A percentile compares a stretch with the other conserved stretches of the same genome.
Conservation (phyloP, 2,329 filamentous ascomycete species). For the Pestalotiopsis fici region DNA sequence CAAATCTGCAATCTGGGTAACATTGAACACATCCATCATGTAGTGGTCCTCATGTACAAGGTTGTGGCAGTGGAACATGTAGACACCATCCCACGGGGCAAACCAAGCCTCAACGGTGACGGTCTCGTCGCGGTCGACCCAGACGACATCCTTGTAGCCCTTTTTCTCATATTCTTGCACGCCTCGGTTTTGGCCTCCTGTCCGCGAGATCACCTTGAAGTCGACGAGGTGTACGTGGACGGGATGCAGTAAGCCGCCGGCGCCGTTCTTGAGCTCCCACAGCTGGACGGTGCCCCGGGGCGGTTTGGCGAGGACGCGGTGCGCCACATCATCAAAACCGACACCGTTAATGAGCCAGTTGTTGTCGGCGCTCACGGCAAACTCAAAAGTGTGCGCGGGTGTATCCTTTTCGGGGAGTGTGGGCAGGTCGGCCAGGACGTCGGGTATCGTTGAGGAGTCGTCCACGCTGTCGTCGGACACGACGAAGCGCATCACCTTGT, state of each 20-base stretch:
- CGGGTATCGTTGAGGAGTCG: conserved; percentile 37
- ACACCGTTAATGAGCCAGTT: conserved; percentile 55
- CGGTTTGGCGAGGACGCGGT: conserved; percentile 50
- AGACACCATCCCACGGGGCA: conserved; percentile 40
- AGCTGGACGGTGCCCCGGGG: conserved; percentile 47
- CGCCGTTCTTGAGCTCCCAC: conserved; percentile 51
- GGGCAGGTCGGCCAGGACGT: conserved; percentile 34
- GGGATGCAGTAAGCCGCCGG: conserved; percentile 53
- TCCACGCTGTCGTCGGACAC: conserved; percentile 34
- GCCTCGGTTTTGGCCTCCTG: conserved; percentile 36
- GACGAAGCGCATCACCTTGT: conserved; percentile 53
- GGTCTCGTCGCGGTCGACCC: conserved; percentile 51
- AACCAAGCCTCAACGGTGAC: conserved; percentile 48
- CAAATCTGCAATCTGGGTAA: conserved; percentile 35
- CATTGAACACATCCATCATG: conserved; percentile 50
- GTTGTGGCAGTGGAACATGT: conserved; percentile 52
- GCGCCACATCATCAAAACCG: conserved; percentile 43
- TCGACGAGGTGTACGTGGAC: conserved; percentile 62
- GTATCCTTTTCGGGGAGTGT: conserved; percentile 33
- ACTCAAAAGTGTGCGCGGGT: conserved; percentile 44
- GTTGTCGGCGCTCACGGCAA: conserved; percentile 43
- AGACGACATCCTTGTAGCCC: conserved; percentile 60
- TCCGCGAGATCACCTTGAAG: conserved; percentile 53
- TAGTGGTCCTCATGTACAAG: conserved; percentile 45
- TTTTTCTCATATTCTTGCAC: conserved; percentile 51